phyloP scores from a whole-genome alignment of 1,284 basidiomycete species.

The Pisolithus thermaeus region DNA sequence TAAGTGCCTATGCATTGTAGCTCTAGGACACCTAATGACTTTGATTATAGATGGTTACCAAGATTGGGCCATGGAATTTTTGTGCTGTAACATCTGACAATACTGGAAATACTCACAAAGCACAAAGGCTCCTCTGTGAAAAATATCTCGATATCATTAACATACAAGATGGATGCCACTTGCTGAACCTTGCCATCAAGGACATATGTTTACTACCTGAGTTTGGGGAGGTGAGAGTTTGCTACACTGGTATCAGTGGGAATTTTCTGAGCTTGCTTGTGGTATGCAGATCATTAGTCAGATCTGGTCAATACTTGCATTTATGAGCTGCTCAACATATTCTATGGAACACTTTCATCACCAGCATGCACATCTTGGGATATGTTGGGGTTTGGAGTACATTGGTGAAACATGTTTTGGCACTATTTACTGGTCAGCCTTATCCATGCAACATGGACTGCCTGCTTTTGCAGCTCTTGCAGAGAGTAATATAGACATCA shows the following conservation, averaged over 20 bases:
- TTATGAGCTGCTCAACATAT: conserved; percentile 8
- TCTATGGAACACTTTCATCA: conserved; percentile 10
- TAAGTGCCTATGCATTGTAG: not conserved
- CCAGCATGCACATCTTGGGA: conserved; percentile 14
- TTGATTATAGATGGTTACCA: not conserved
- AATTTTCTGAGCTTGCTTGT: no score
- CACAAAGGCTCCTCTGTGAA: not conserved
- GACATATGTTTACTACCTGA: conserved; percentile 22
- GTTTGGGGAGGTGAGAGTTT: no score
- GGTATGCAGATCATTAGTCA: not conserved
- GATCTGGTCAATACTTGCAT: not conserved
- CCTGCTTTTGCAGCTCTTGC: conserved; percentile 11
- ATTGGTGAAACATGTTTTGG: conserved; percentile 29
- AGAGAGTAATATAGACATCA: not conserved
- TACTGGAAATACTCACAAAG: conserved; percentile 4
- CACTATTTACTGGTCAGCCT: conserved; percentile 16
- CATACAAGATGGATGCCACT: conserved; percentile 22
- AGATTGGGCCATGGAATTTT: conserved; percentile 1
- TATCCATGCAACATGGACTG: conserved; percentile 18
- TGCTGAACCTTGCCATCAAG: conserved; percentile 18
- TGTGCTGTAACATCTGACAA: conserved; percentile 3
- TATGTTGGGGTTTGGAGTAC: conserved; percentile 14
- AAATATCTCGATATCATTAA: conserved; percentile 15
- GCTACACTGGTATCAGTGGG: no score
- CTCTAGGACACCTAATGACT: no score